Conservation (phyloP, 2,329 filamentous ascomycete genomes). For the Cladosporium sp. region DNA sequence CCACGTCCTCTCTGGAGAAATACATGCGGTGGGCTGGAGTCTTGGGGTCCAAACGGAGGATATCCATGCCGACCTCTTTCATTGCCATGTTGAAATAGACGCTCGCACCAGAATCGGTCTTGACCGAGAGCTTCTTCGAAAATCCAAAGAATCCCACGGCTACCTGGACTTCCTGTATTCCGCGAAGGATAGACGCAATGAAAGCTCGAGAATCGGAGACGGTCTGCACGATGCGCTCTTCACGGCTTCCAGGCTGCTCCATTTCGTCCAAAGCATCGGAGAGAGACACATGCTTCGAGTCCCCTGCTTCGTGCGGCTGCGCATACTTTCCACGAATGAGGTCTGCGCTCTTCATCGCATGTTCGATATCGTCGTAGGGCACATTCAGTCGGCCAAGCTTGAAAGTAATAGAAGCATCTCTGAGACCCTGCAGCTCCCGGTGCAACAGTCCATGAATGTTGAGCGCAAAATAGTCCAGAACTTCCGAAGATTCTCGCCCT, state of each 20-base stretch:
- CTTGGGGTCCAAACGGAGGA: constrained; percentile 86
- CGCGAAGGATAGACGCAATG: constrained; percentile 81
- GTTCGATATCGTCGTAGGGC: constrained; percentile 81
- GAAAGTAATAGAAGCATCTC: constrained; percentile 84
- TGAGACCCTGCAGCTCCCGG: constrained; percentile 79
- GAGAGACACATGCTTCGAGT: constrained; percentile 61
- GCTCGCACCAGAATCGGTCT: constrained; percentile 68
- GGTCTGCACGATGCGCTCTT: constrained; percentile 73
- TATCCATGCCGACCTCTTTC: constrained; percentile 93
- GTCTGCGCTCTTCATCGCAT: constrained; percentile 61
- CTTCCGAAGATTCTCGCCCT: constrained; percentile 79
- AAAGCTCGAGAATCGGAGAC: constrained; percentile 94
- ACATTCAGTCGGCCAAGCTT: constrained; percentile 90
- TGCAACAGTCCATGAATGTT: constrained; percentile 92
- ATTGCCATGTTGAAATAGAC: constrained; percentile 85
- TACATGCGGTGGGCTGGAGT: constrained; percentile 98
- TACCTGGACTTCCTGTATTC: constrained; percentile 95
- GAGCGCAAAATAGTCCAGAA: constrained; percentile 83
- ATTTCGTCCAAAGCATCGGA: constrained; percentile 74
- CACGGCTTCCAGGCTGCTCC: constrained; percentile 65
- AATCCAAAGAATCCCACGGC: constrained; percentile 88
- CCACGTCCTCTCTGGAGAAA: constrained; percentile 87
- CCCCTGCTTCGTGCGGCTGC: constrained; percentile 34
- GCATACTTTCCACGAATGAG: constrained; percentile 45
- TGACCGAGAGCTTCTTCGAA: constrained; percentile 73